Evolutionary conservation across 208 protist genomes (phyloP), one percentile per base, ranked within the genome.

Genomic region (Phytomonas sp.): DNA sequence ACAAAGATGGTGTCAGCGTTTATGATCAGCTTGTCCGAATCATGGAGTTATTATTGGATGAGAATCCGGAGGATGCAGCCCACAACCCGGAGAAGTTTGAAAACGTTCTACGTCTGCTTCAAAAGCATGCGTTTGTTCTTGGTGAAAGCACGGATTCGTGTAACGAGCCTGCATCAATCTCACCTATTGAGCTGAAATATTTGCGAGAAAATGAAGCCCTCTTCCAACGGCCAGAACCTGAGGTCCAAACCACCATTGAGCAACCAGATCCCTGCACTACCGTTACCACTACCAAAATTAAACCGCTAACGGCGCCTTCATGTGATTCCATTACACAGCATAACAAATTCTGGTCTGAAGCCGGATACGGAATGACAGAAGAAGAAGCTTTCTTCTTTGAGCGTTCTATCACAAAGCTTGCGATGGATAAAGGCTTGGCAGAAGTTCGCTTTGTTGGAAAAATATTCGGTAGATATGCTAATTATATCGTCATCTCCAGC

Each of bases 371-470:
- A 13, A 77, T 97, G 69, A 62, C 79, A 15, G 87, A 93, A 66
- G 82, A 92, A 61, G 90, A 97, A 56, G 89, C 88, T 1, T 93
- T 97, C 67, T 71, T 97, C 40, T 76, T 97, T 7, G 90, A 97
- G 51, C 86, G 89, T 65, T 91, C 87, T 68, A 91, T 97, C 73
- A 93, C 91, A 13, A 85, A 84, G n/a, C 79, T 97, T 23, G 87
- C 89, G 30, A 89, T 91, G 84, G 81, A 90, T 62, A 95, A 94
- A 70, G 80, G 89, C 32, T 67, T 98, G 60, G 61, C 88, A 26
- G 87, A 96, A 26, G 82, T 96, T 59, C 84, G 85, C 53, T 98
- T 98, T 70, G 88, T 92, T 36, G 94, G 92, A 46, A 96, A 96
- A 46, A 91, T 98, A 33, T 94, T 96, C 74, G 94, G 94, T 17